phyloP scores from a whole-genome alignment of 2,329 filamentous ascomycete genomes.

The Venturia pyrina region DNA sequence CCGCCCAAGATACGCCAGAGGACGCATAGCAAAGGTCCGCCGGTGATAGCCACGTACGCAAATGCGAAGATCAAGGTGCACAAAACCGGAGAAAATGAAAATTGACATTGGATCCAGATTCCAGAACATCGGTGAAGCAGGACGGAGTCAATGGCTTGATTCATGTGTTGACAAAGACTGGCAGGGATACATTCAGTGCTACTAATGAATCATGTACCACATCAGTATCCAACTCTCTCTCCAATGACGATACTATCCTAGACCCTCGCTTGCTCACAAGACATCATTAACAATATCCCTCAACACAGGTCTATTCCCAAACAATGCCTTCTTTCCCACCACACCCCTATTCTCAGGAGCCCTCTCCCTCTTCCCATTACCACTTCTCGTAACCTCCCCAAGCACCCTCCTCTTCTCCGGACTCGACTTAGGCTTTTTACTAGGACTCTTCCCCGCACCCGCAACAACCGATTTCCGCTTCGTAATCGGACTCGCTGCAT shows the following conservation, averaged over 20 bases:
- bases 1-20: too few species aligned
- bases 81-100: too few species aligned
- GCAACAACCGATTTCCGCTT: not conserved
- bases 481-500: slow-evolving; percentile 21
- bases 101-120: too few species aligned
- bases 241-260: not conserved
- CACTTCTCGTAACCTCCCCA: not conserved
- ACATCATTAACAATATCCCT: slow-evolving; percentile 67
- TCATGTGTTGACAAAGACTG: too few species aligned
- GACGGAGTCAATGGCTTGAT: too few species aligned
- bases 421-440: not conserved
- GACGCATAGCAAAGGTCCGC: too few species aligned
- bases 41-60: too few species aligned
- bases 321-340: slow-evolving; percentile 43
- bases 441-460: not conserved
- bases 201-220: not conserved
- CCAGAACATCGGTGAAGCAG: too few species aligned
- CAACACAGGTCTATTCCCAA: slow-evolving; percentile 59
- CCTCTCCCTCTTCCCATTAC: slow-evolving; percentile 26
- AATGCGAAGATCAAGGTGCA: too few species aligned
- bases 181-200: not conserved
- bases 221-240: not conserved
- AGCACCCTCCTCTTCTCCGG: not conserved
- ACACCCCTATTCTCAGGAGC: slow-evolving; percentile 51
- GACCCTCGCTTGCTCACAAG: not conserved